phyloP scores from a whole-genome alignment of 345 rosid genomes.

The Salix udensis region DNA sequence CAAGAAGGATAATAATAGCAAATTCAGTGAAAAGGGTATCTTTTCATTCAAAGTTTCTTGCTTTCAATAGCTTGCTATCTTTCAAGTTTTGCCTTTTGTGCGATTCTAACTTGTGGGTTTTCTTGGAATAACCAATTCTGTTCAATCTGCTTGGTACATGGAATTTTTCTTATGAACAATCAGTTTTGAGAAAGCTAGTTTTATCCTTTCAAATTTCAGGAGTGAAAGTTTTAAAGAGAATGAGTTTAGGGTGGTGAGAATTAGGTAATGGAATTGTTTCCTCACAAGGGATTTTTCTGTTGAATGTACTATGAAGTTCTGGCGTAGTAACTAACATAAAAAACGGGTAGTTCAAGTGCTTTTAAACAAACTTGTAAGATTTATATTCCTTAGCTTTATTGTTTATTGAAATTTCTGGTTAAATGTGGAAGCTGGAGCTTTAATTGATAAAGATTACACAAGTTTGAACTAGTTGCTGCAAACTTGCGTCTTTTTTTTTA shows the following conservation, averaged over 20 bases:
- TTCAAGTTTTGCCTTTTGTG: neutral
- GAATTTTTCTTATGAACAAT: neutral
- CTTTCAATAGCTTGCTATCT: neutral
- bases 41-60: neutral
- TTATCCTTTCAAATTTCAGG: neutral
- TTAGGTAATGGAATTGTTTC: neutral
- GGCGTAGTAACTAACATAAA: neutral
- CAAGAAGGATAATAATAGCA: neutral
- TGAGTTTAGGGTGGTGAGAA: neutral
- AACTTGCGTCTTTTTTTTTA: neutral
- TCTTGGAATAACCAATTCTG: neutral
- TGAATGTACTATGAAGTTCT: neutral
- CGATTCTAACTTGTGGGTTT: neutral
- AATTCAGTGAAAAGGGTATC: conserved; percentile 7
- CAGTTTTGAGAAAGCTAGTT: neutral
- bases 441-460: neutral
- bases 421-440: neutral
- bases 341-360: neutral
- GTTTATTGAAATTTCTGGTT: neutral
- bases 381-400: neutral
- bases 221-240: neutral
- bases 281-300: neutral
- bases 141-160: neutral
- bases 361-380: neutral
- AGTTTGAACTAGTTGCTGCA: neutral